These are phyloP conservation scores for Tagetes patula DNA, from an alignment of 129 eudicot species.

Conservation along the genomic window DNA sequence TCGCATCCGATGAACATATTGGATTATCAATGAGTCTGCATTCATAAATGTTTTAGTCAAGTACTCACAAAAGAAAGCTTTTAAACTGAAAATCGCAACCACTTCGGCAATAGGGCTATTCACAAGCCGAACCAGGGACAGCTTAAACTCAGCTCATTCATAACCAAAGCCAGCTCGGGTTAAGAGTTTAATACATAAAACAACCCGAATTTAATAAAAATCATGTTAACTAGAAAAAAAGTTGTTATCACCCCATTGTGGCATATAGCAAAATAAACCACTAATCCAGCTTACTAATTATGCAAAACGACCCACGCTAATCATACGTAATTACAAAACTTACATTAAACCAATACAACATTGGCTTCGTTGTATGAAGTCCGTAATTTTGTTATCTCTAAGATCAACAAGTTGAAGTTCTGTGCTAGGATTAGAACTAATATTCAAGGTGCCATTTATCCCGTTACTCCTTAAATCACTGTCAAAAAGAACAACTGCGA, in stretches of 20 bases:
- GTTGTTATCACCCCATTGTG: background rate
- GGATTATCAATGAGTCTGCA: conserved; percentile 58
- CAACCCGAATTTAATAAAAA: too few relatives aligned
- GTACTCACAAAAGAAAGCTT: background rate
- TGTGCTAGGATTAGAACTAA: conserved; percentile 47
- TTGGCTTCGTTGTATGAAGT: conserved; percentile 12
- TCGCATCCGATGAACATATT: conserved; percentile 43
- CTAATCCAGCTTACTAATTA: background rate
- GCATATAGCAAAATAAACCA: background rate
- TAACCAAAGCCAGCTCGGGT: background rate
- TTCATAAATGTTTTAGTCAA: background rate
- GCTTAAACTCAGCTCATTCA: background rate
- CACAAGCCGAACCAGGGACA: background rate
- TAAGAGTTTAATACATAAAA: too few relatives aligned
- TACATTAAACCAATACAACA: conserved; percentile 21
- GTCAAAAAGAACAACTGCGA: background rate
- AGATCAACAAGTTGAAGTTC: conserved; percentile 70
- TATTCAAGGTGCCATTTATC: conserved; percentile 47
- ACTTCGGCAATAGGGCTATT: background rate
- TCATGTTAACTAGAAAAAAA: too few relatives aligned
- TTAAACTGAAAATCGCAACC: background rate
- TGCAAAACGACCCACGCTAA: background rate
- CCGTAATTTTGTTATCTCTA: conserved; percentile 37
- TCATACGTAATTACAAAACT: background rate
- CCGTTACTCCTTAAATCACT: conserved; percentile 49